Evolutionary conservation across 192 early-diverging fungal genomes (phyloP).

Genomic region (Dissophora ornata): DNA sequence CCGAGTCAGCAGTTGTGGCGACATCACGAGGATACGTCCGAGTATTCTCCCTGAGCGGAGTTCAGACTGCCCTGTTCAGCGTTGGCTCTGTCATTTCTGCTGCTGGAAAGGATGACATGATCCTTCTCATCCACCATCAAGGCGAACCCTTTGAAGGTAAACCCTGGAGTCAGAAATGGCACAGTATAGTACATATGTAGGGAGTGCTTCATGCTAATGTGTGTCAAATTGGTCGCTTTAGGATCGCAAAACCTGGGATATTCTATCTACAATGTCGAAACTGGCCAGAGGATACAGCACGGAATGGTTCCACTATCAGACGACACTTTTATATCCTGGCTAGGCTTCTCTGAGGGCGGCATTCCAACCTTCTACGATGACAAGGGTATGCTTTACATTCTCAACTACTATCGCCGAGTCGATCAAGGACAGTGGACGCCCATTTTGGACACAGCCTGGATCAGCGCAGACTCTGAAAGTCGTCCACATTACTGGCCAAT

Average conservation of each 20-base stretch:
- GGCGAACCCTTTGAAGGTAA: constrained; percentile 47
- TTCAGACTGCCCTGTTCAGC: constrained; percentile 79
- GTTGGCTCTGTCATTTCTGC: constrained; percentile 65
- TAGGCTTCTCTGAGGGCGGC: constrained; percentile 84
- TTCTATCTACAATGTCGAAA: constrained; percentile 70
- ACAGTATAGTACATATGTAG: no score
- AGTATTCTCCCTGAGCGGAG: constrained; percentile 80
- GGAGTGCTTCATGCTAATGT: no score
- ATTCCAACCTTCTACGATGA: constrained; percentile 86
- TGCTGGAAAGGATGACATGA: constrained; percentile 54
- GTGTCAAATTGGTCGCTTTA: constrained; percentile 5
- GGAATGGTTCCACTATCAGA: constrained; percentile 75
- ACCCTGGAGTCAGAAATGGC: no score
- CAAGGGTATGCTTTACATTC: constrained; percentile 75
- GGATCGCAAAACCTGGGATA: constrained; percentile 71
- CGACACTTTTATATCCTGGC: constrained; percentile 75
- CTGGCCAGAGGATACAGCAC: constrained; percentile 60
- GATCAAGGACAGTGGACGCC: constrained; percentile 84
- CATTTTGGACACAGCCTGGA: constrained; percentile 71
- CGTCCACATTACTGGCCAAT: constrained; percentile 85
- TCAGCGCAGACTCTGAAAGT: constrained; percentile 35
- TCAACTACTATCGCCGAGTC: constrained; percentile 75
- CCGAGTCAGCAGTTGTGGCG: constrained; percentile 70
- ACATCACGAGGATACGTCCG: constrained; percentile 84
- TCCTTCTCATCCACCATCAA: constrained; percentile 50